phyloP scores from a whole-genome alignment of 176 grass and related monocot genomes.

The Eragrostis nindensis region DNA sequence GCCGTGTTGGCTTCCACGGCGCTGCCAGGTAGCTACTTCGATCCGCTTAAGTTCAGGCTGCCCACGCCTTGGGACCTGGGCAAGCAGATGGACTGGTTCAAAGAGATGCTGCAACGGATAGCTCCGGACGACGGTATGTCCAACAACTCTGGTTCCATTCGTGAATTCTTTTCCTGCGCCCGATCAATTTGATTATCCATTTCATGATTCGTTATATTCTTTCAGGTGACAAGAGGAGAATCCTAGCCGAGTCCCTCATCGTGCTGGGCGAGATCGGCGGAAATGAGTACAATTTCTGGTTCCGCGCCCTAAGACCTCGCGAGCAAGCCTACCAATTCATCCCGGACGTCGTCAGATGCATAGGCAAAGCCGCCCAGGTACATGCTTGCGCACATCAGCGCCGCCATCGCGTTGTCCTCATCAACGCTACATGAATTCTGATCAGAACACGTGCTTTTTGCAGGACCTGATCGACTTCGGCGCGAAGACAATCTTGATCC shows the following conservation, averaged over 20 bases:
- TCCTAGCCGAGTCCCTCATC: conserved; percentile 52
- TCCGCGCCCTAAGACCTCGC: conserved; percentile 18
- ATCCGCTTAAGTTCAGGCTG: not conserved
- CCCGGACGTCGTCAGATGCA: conserved; percentile 46
- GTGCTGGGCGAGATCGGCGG: conserved; percentile 65
- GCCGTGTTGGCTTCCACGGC: conserved; percentile 48
- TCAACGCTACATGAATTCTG: not conserved
- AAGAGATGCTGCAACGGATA: conserved; percentile 44
- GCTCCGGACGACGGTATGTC: conserved; percentile 41
- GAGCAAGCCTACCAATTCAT: conserved; percentile 41
- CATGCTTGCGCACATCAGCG: not conserved
- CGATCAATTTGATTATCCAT: no score
- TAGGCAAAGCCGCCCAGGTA: conserved; percentile 43
- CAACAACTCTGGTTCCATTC: not conserved
- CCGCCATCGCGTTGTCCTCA: not conserved
- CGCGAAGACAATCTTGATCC: conserved; percentile 44
- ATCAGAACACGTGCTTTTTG: not conserved
- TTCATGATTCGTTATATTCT: not conserved
- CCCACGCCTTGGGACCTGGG: conserved; percentile 18
- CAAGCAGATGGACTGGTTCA: conserved; percentile 54
- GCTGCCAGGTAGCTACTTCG: conserved; percentile 40
- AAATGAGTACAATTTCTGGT: conserved; percentile 69
- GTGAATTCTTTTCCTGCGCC: not conserved
- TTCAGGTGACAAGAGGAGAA: conserved; percentile 12
- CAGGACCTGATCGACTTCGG: conserved; percentile 60